phyloP scores from a whole-genome alignment of 768 basidiomycete genomes.

The Dacryopinax primogenitus region DNA sequence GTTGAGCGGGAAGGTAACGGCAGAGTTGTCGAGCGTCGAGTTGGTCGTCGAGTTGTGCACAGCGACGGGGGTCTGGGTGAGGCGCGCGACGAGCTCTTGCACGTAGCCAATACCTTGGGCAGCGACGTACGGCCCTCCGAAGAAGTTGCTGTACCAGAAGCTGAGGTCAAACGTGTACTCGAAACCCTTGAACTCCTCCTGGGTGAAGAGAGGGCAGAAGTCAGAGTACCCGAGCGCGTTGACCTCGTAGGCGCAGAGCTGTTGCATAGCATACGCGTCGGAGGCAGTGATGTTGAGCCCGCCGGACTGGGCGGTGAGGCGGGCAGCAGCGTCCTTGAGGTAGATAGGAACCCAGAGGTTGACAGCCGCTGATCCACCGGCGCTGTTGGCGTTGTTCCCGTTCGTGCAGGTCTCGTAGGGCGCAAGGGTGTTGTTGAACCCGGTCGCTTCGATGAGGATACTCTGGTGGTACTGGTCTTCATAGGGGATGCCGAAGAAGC shows the following conservation, averaged over 20 bases:
- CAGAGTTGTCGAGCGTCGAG: slow-evolving; percentile 57
- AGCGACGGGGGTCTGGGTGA: slow-evolving; percentile 48
- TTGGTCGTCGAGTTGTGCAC: slow-evolving; percentile 75
- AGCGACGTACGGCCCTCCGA: slow-evolving; percentile 25
- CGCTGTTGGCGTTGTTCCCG: slow-evolving; percentile 21
- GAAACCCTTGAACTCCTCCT: slow-evolving; percentile 26
- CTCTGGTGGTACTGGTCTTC: slow-evolving; percentile 62
- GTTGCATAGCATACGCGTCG: slow-evolving; percentile 29
- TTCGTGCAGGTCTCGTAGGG: slow-evolving; percentile 30
- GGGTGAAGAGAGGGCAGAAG: slow-evolving; percentile 31
- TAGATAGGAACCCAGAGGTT: slow-evolving; percentile 32
- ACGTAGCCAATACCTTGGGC: slow-evolving; percentile 14
- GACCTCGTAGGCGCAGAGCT: slow-evolving; percentile 33
- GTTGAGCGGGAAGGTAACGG: slow-evolving; percentile 28
- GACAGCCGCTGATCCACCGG: slow-evolving; percentile 21
- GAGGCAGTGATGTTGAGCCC: slow-evolving; percentile 26
- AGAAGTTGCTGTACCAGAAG: slow-evolving; percentile 26
- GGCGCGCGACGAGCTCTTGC: slow-evolving; percentile 23
- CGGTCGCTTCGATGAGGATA: slow-evolving; percentile 54
- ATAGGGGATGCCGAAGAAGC: slow-evolving; percentile 62
- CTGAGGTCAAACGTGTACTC: slow-evolving; percentile 23
- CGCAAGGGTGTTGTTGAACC: slow-evolving; percentile 40
- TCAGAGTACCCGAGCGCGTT: slow-evolving; percentile 29
- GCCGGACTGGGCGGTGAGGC: slow-evolving; percentile 27
- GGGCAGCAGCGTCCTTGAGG: slow-evolving; percentile 27